Evolutionary conservation across 768 basidiomycete genomes (phyloP).

Genomic region (Suillus subaureus): DNA sequence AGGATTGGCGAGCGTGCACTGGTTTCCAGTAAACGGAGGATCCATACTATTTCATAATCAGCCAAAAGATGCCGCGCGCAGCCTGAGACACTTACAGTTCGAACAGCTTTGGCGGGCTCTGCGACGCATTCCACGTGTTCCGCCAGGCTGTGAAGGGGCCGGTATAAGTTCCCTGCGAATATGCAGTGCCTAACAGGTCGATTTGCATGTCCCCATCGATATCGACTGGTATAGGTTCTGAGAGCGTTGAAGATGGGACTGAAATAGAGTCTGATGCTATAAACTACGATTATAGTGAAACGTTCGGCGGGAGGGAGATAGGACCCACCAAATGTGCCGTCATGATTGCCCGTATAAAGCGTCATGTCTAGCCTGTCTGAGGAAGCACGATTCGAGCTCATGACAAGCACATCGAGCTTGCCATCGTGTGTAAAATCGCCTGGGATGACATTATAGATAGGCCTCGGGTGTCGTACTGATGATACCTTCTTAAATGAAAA

Average conservation of each 20-base stretch:
- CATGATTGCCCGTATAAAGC: slow-evolving; percentile 66
- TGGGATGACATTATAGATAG: slow-evolving; percentile 82
- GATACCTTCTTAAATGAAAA: slow-evolving; percentile 57
- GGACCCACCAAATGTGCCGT: slow-evolving; percentile 66
- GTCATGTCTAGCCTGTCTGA: slow-evolving; percentile 61
- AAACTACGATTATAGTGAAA: neutral
- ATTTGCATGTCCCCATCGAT: slow-evolving; percentile 87
- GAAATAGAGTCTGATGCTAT: slow-evolving; percentile 42
- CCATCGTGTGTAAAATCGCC: slow-evolving; percentile 95
- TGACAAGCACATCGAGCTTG: slow-evolving; percentile 85
- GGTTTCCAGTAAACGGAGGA: slow-evolving; percentile 60
- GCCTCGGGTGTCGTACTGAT: slow-evolving; percentile 54
- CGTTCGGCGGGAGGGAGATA: neutral
- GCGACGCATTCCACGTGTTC: slow-evolving; percentile 74
- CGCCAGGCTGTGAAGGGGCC: slow-evolving; percentile 69
- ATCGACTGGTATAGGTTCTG: slow-evolving; percentile 89
- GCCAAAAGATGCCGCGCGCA: neutral
- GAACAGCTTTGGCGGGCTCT: slow-evolving; percentile 56
- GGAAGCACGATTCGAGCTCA: slow-evolving; percentile 57
- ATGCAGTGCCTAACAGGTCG: slow-evolving; percentile 75
- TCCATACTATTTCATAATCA: slow-evolving; percentile 44
- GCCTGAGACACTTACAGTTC: slow-evolving; percentile 52
- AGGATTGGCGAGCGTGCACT: slow-evolving; percentile 81
- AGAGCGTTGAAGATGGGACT: slow-evolving; percentile 62
- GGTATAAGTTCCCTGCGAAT: slow-evolving; percentile 38